Percentiles rank a stretch among this genome's conserved stretches.
Conservation (phyloP, 2,329 filamentous ascomycete species). For the Calonectria pteridis region DNA sequence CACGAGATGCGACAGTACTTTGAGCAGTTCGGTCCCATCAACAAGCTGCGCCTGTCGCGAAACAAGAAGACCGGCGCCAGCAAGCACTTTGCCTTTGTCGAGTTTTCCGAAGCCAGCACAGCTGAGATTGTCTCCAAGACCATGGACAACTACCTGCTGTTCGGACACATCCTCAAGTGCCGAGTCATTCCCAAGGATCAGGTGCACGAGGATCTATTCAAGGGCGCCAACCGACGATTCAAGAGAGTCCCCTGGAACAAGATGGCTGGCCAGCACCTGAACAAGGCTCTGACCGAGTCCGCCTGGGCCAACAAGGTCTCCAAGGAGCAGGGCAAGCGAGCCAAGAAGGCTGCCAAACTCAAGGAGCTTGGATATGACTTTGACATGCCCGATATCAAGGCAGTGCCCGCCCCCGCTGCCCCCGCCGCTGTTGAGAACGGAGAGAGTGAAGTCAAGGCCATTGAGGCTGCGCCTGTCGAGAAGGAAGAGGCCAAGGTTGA, state of each 20-base stretch:
- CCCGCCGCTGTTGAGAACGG: conserved; percentile 54
- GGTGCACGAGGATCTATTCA: conserved; percentile 86
- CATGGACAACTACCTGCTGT: conserved; percentile 98
- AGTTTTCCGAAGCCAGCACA: conserved; percentile 83
- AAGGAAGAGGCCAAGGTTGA: conserved; percentile 43
- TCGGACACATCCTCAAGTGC: conserved; percentile 93
- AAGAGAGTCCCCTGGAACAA: conserved; percentile 90
- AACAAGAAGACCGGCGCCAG: conserved; percentile 92
- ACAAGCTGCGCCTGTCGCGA: conserved; percentile 83
- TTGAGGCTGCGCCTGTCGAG: conserved; percentile 54
- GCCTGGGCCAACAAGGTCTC: conserved; percentile 83
- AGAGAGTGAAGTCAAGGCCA: conserved; percentile 48
- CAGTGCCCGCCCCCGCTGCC: conserved; percentile 54
- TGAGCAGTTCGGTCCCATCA: conserved; percentile 89
- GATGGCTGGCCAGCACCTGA: conserved; percentile 82
- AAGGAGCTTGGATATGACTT: conserved; percentile 88
- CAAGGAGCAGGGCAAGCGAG: conserved; percentile 78
- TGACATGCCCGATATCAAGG: conserved; percentile 78
- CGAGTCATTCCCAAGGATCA: conserved; percentile 81
- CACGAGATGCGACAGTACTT: conserved; percentile 95
- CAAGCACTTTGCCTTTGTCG: conserved; percentile 95
- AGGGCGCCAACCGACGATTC: conserved; percentile 90
- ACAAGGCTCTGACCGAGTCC: conserved; percentile 78
- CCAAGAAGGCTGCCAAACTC: conserved; percentile 78
- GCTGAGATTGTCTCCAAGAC: conserved; percentile 93